Evolutionary conservation across 441 rosid genomes (phyloP), one percentile per base, ranked within the genome.

Genomic region (Gossypium trilobum): DNA sequence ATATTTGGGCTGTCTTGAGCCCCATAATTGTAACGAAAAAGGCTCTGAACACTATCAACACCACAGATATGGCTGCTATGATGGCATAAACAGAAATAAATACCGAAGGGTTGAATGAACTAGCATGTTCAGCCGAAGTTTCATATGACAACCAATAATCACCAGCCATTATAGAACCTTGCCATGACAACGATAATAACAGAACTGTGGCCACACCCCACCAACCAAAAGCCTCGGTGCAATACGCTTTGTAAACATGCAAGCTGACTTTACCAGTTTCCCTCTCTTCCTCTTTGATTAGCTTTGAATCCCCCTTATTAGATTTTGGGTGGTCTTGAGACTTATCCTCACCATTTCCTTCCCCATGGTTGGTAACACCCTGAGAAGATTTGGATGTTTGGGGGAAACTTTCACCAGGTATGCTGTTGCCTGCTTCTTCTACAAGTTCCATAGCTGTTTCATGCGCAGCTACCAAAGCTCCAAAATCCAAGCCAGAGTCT

Each of bases 191-290:
- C 54, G 99, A 94, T 67, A 94, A 69, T 16, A 86, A 68, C 74
- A 92, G 17, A 14, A 89, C 91, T 6, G 75, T 73, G 29, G 74
- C 74, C 11, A 83, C 84, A 2, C 97, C 99, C 92, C 97, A 88
- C 99, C 99, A 94, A n/a, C 99, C 99, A 73, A 78, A 94, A n/a
- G 97, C 97, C 79, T 88, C 94, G 0, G 97, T 90, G 72, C 73
- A 81, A 82, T 92, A 94, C 46, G 82, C 78, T 80, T 88, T 92
- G 79, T 94, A 94, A 29, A 94, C 97, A 0, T 70, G 73, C 69
- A 84, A 63, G 79, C 93, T 89, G 22, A 94, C 91, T 73, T 81
- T 86, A 27, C 99, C 97, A 0, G 87, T 87, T 77, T 83, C 99
- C 72, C 88, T 83, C 78, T 90, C 95, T 80, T 94, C 97, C 0